Conservation (phyloP, 805 yeast genomes). For the Wickerhamomyces bisporus region DNA sequence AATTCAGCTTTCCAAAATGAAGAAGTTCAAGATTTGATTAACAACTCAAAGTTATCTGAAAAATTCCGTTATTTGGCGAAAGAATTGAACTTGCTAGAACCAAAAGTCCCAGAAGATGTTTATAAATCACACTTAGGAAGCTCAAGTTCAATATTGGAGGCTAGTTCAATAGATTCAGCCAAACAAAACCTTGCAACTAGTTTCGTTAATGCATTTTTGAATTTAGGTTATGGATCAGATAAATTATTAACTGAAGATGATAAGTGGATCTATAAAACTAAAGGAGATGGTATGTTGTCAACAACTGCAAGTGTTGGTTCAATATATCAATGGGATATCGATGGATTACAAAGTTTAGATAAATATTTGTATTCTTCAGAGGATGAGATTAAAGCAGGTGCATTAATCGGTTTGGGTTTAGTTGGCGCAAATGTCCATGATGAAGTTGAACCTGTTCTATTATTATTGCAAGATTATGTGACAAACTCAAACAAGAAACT, state of each 20-base stretch:
- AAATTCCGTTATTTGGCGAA: slow-evolving; percentile 75
- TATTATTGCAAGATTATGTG: slow-evolving; percentile 80
- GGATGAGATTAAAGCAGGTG: slow-evolving; percentile 91
- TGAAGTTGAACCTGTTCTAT: slow-evolving; percentile 88
- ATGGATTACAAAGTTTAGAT: slow-evolving; percentile 87
- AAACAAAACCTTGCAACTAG: slow-evolving; percentile 92
- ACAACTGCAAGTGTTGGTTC: slow-evolving; percentile 91
- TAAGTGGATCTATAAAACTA: slow-evolving; percentile 87
- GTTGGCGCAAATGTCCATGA: slow-evolving; percentile 91
- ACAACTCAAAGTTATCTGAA: slow-evolving; percentile 73
- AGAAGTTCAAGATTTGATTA: slow-evolving; percentile 77
- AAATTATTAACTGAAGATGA: slow-evolving; percentile 74
- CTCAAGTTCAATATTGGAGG: slow-evolving; percentile 42
- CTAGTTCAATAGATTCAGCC: slow-evolving; percentile 72
- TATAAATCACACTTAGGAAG: slow-evolving; percentile 88
- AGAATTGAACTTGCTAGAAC: slow-evolving; percentile 83
- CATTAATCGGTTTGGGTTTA: slow-evolving; percentile 90
- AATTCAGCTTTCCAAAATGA: slow-evolving; percentile 73
- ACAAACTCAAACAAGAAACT: slow-evolving; percentile 56
- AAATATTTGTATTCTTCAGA: slow-evolving; percentile 82
- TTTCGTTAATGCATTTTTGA: slow-evolving; percentile 89
- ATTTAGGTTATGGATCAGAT: slow-evolving; percentile 87
- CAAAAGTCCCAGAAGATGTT: slow-evolving; percentile 92
- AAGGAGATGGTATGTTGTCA: slow-evolving; percentile 85
- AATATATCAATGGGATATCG: slow-evolving; percentile 87